These are phyloP conservation scores for Fusarium sp. DNA, from an alignment of 2,329 filamentous ascomycete genomes.

Conservation along the genomic window DNA sequence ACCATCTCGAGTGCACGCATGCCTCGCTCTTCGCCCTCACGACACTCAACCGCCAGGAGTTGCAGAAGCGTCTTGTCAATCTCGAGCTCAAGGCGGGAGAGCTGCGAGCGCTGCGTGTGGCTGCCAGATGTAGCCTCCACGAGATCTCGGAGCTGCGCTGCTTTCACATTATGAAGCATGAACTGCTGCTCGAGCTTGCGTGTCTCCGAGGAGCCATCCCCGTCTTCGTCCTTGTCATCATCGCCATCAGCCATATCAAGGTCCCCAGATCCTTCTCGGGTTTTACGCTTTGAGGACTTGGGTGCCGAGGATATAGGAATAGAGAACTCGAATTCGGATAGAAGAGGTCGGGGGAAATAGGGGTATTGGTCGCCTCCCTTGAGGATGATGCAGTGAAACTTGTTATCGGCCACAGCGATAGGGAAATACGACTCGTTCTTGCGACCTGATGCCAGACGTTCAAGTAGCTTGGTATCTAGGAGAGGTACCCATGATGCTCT, in stretches of 20 bases:
- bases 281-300: slow-evolving; percentile 53
- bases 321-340: slow-evolving; percentile 93
- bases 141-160: slow-evolving; percentile 81
- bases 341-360: slow-evolving; percentile 89
- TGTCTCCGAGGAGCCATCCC: slow-evolving; percentile 61
- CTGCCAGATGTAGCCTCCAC: slow-evolving; percentile 72
- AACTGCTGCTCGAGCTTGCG: slow-evolving; percentile 83
- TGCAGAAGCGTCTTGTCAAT: slow-evolving; percentile 92
- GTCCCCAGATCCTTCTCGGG: slow-evolving; percentile 50
- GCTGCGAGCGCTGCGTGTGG: slow-evolving; percentile 73
- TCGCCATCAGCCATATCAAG: slow-evolving; percentile 53
- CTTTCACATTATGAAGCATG: slow-evolving; percentile 78
- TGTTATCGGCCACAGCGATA: slow-evolving; percentile 89
- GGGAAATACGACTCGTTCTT: slow-evolving; percentile 96
- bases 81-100: slow-evolving; percentile 81
- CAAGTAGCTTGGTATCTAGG: slow-evolving; percentile 86
- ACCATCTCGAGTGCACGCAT: slow-evolving; percentile 97
- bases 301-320: slow-evolving; percentile 77
- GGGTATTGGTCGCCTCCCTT: slow-evolving; percentile 95
- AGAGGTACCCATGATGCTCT: slow-evolving; percentile 93
- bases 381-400: slow-evolving; percentile 98
- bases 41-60: slow-evolving; percentile 89
- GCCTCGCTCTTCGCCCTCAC: slow-evolving; percentile 90
- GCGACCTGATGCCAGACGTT: slow-evolving; percentile 84
- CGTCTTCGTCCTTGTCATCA: slow-evolving; percentile 51